Evolutionary conservation across 2,329 filamentous ascomycete species (phyloP).

Genomic region (Diaporthe longicolla): DNA sequence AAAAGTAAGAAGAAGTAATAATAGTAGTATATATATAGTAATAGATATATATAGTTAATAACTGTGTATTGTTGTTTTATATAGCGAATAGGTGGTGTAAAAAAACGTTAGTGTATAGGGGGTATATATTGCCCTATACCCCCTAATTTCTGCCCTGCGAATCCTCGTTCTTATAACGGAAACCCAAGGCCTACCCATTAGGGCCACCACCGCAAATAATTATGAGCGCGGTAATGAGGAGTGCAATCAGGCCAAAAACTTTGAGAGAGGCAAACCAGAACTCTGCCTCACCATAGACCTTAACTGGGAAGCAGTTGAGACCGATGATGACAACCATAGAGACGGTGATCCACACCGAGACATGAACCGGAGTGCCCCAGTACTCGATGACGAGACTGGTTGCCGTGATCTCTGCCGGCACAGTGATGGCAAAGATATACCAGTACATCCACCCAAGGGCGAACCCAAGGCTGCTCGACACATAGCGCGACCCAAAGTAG

Average conservation of each 20-base stretch:
- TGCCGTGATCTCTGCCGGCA: conserved; percentile 49
- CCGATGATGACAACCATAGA: conserved; percentile 43
- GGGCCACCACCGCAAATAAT: conserved; percentile 37
- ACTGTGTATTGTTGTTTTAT: no score
- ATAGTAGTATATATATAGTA: no score
- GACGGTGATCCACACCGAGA: conserved; percentile 45
- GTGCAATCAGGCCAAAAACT: conserved; percentile 33
- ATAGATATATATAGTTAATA: no score
- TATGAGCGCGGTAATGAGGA: conserved; percentile 33
- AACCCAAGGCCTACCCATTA: conserved; percentile 51
- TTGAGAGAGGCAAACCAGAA: conserved; percentile 40
- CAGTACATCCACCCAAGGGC: conserved; percentile 60
- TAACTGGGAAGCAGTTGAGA: conserved; percentile 43
- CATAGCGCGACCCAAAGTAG: conserved; percentile 61
- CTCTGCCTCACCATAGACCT: conserved; percentile 35
- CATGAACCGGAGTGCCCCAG: conserved; percentile 43
- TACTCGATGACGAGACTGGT: conserved; percentile 45
- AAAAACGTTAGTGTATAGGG: no score
- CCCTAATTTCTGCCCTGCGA: no score
- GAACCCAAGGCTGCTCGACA: conserved; percentile 60
- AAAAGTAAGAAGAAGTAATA: no score
- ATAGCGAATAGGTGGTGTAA: no score
- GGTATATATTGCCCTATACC: no score
- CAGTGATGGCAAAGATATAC: conserved; percentile 56
- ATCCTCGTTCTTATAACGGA: no score